Base-by-base conservation (phyloP, 2,329 filamentous ascomycete genomes). In the Fusarium redolens region DNA sequence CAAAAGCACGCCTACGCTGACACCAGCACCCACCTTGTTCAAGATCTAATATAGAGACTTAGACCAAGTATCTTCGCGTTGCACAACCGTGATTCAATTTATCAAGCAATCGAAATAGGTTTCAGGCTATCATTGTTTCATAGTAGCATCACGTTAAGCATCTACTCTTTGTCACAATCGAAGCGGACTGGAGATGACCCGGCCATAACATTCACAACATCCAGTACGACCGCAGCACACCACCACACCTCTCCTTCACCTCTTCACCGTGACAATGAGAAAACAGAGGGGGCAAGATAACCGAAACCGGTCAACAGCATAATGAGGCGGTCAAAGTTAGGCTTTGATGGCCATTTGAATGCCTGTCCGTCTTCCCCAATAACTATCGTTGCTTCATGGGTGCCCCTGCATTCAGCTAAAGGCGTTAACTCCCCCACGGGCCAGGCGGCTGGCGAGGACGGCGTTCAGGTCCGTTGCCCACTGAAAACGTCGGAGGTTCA, bases 271-370 rank as follows among this genome's bases (percentile, higher is more conserved):
- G 62, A 31, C 38, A 50, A 52, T 41, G 52, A 56, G 52, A 60
- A 43, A 63, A 60, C 68, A 63, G 56, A 72, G 63, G 69, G 50
- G 65, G 25, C 41, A 67, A 67, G 51, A 33, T 30, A 35, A 56
- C 70, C 70, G 70, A 50, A 51, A 51, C 52, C 70, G 61, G 70
- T 73, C 70, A 72, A 17, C 18, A 35, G 47, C 28, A 68, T 35
- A 9, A 25, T 37, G 45, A 73, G 48, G 70, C 70, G 70, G 70
- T 72, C 70, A 73, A 67, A 54, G 54, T 56, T 31, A 40, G 43
- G 47, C 28, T 22, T 22, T 33, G 25, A 45, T 37, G 30, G 47
- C 52, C 51, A 45, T 62, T 37, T 45, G 31, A n/a, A 54, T 67
- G 48, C 51, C 44, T 65, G 66, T 40, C 30, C n/a, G 37, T 65